Conservation (phyloP, 1,284 basidiomycete genomes). For the Phylloporus sp. region DNA sequence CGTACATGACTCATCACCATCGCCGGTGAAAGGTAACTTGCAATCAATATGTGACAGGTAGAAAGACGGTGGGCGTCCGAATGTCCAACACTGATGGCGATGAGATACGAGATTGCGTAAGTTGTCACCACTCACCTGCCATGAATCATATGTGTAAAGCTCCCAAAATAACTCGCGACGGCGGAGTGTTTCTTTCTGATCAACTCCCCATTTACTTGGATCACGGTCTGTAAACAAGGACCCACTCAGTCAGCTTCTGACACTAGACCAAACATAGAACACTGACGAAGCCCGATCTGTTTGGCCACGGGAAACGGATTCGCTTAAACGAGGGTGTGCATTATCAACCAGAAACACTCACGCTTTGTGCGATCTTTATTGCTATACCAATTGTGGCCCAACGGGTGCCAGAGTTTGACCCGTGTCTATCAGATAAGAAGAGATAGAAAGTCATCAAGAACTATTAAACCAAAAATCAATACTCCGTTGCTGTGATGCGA, state of each 20-base stretch:
- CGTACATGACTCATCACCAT: constrained; percentile 75
- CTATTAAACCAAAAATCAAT: constrained; percentile 45
- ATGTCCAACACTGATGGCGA: constrained; percentile 64
- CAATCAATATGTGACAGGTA: constrained; percentile 76
- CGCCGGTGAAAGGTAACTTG: constrained; percentile 67
- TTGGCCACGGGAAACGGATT: constrained; percentile 17
- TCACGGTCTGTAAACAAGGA: constrained; percentile 64
- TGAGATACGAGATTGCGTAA: constrained; percentile 1
- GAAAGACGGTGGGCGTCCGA: constrained; percentile 79
- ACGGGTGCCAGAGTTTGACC: constrained; percentile 72
- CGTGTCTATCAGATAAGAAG: constrained; percentile 77
- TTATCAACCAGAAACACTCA: constrained; percentile 50
- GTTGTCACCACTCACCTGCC: constrained; percentile 54
- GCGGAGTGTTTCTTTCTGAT: constrained; percentile 64
- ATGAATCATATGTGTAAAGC: constrained; percentile 76
- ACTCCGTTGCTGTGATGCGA: constrained; percentile 8
- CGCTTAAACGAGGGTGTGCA: constrained; percentile 4
- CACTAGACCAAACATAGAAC: constrained; percentile 14
- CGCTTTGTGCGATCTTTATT: constrained; percentile 79
- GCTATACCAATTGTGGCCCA: constrained; percentile 83
- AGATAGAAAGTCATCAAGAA: constrained; percentile 81
- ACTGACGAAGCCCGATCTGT: constrained; percentile 80
- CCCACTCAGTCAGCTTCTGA: constrained; percentile 23
- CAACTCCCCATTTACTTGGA: constrained; percentile 71
- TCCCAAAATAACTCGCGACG: constrained; percentile 80